These are phyloP conservation scores for Musa itinerans DNA, from an alignment of 176 grass and related monocot species.

Conservation along the genomic window DNA sequence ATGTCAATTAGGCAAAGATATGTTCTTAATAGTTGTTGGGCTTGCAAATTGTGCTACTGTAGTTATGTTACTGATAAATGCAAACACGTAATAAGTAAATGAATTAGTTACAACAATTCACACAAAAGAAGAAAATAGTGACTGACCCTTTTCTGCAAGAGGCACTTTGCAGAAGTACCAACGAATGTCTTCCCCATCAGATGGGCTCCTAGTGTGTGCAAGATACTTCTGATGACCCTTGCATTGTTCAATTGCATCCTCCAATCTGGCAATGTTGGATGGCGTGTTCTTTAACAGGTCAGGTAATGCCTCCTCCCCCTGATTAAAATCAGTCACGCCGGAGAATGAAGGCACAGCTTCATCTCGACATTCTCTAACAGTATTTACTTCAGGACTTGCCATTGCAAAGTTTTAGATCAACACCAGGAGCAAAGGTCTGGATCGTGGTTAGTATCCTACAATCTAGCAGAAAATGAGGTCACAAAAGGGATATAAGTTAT, in stretches of 20 bases:
- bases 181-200: conserved; percentile 71
- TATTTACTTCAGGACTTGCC: background rate
- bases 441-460: background rate
- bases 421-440: background rate
- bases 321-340: conserved; percentile 11
- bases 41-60: background rate
- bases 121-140: background rate
- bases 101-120: no score
- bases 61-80: background rate
- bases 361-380: background rate
- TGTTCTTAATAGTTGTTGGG: background rate
- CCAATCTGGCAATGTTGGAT: conserved; percentile 70
- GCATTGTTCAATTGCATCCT: conserved; percentile 67
- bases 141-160: conserved; percentile 54
- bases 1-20: background rate
- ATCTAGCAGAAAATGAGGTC: background rate
- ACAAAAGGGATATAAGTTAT: background rate
- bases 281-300: conserved; percentile 80
- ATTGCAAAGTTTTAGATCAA: conserved; percentile 2
- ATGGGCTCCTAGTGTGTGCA: conserved; percentile 82
- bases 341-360: conserved; percentile 15
- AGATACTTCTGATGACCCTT: conserved; percentile 75
- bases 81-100: no score
- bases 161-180: conserved; percentile 98
- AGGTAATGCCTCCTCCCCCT: conserved; percentile 38